Evolutionary conservation across 2,329 filamentous ascomycete species (phyloP).

Genomic region (Tolypocladium pustulatum): DNA sequence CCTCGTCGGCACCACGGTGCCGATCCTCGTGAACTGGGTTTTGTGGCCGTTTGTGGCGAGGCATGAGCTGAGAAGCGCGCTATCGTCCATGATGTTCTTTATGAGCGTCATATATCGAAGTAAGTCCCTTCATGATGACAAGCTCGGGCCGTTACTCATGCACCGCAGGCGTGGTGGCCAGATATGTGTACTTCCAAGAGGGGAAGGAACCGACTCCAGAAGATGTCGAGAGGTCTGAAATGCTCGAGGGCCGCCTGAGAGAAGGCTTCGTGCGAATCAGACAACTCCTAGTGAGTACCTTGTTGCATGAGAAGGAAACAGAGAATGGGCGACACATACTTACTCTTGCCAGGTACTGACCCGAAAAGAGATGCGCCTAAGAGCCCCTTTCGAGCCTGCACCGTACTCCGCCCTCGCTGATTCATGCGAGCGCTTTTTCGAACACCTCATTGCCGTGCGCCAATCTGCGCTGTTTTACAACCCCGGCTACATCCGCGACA

Average conservation of each 20-base stretch:
- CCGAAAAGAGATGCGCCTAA: conserved; percentile 47
- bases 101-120: conserved; percentile 46
- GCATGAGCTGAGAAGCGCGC: conserved; percentile 44
- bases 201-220: conserved; percentile 38
- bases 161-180: conserved; percentile 35
- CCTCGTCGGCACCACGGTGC: conserved; percentile 40
- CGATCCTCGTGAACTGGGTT: conserved; percentile 46
- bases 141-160: background rate
- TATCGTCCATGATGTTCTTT: conserved; percentile 47
- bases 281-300: conserved; percentile 35
- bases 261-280: conserved; percentile 49
- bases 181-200: conserved; percentile 48
- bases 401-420: conserved; percentile 46
- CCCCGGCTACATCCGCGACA: conserved; percentile 38
- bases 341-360: conserved; percentile 31
- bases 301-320: no score
- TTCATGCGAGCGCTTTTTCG: conserved; percentile 47
- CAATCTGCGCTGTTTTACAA: conserved; percentile 49
- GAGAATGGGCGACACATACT: background rate
- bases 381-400: conserved; percentile 44
- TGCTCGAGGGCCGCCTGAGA: conserved; percentile 47
- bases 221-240: conserved; percentile 42
- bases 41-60: conserved; percentile 52
- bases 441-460: conserved; percentile 45
- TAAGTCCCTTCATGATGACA: conserved; percentile 10